Conservation (phyloP, 2,329 filamentous ascomycete species). For the Neofusicoccum umdonicola region DNA sequence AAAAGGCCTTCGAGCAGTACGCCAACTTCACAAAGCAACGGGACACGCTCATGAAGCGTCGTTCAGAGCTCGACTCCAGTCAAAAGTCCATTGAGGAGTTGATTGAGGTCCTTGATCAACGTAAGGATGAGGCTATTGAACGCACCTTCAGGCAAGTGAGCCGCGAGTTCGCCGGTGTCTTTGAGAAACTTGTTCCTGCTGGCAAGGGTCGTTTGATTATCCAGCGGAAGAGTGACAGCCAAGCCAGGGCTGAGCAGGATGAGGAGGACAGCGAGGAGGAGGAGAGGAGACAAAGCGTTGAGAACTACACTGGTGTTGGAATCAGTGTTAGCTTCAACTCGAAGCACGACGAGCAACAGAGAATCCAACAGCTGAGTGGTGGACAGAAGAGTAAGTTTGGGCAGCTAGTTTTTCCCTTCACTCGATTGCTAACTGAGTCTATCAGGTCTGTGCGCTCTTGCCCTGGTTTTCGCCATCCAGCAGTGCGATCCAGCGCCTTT, state of each 20-base stretch:
- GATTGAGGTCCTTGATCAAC: constrained; percentile 86
- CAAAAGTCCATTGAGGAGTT: constrained; percentile 88
- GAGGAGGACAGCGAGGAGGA: constrained; percentile 51
- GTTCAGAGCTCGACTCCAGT: constrained; percentile 81
- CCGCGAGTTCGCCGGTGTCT: constrained; percentile 86
- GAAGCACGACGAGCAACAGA: constrained; percentile 96
- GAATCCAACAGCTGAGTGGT: constrained; percentile 94
- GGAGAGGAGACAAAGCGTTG: constrained; percentile 58
- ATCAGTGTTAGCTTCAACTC: constrained; percentile 99
- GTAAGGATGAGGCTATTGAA: constrained; percentile 97
- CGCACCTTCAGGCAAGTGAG: constrained; percentile 98
- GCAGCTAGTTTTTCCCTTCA: too few species aligned
- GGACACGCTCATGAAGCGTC: constrained; percentile 78
- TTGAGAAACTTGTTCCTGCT: constrained; percentile 90
- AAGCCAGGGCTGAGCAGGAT: constrained; percentile 60
- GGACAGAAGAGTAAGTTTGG: constrained; percentile 83
- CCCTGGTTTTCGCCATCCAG: constrained; percentile 97
- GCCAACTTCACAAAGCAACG: constrained; percentile 94
- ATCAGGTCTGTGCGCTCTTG: constrained; percentile 86
- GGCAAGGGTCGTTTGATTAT: constrained; percentile 90
- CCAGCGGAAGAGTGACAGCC: constrained; percentile 79
- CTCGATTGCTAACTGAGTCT: neutral
- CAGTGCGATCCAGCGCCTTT: constrained; percentile 96
- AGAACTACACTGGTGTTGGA: constrained; percentile 94
- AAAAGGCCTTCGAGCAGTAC: constrained; percentile 99